These are phyloP conservation scores for Xylaria digitata DNA, from an alignment of 2,329 filamentous ascomycete species.

Conservation along the genomic window DNA sequence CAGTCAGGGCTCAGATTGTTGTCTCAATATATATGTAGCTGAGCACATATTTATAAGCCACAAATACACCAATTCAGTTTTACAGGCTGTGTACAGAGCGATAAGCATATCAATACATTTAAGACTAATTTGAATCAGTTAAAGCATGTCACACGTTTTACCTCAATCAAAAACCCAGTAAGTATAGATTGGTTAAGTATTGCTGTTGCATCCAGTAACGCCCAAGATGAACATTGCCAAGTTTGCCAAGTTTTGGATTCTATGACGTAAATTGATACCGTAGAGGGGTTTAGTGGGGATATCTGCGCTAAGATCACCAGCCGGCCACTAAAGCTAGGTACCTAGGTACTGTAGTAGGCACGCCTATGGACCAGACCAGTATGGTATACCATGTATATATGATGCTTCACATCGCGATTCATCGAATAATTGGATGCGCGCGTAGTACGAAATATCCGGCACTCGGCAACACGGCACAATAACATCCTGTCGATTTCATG, in stretches of 20 bases:
- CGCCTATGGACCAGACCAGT: too few species aligned
- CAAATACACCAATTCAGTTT: too few species aligned
- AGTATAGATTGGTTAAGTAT: too few species aligned
- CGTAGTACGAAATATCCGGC: not conserved
- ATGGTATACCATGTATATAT: not conserved
- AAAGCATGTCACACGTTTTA: not conserved
- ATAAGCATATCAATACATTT: too few species aligned
- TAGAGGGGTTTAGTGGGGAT: slow-evolving; percentile 1
- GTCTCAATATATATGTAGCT: too few species aligned
- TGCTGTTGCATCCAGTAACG: not conserved
- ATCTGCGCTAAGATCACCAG: not conserved
- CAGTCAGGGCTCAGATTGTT: too few species aligned
- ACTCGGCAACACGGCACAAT: slow-evolving; percentile 5
- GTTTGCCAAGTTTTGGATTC: slow-evolving; percentile 45
- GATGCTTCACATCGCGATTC: slow-evolving; percentile 37
- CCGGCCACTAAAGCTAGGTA: not conserved
- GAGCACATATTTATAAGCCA: too few species aligned
- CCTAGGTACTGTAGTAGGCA: not conserved
- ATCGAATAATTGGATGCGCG: slow-evolving; percentile 13
- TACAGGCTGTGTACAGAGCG: too few species aligned
- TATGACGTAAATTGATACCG: slow-evolving; percentile 40
- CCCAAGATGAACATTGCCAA: slow-evolving; percentile 43
- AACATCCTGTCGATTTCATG: slow-evolving; percentile 2
- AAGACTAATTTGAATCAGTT: too few species aligned
- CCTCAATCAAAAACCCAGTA: not conserved